phyloP scores from a whole-genome alignment of 768 basidiomycete genomes.

The Boletus edulis region DNA sequence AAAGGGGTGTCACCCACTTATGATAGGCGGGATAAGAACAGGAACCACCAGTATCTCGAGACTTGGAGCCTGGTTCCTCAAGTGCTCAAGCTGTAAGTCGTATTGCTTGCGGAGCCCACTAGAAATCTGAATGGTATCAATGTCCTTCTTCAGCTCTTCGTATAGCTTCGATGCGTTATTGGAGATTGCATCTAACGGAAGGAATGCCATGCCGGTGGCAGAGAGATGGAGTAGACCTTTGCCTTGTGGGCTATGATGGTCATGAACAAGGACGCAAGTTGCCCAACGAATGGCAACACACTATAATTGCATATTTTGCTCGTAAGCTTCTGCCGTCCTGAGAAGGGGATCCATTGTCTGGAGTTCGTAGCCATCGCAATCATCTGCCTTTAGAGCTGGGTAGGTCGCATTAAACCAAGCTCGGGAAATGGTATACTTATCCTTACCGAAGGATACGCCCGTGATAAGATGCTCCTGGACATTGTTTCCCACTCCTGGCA shows the following conservation, averaged over 20 bases:
- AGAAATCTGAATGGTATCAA: not conserved
- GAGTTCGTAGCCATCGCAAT: not conserved
- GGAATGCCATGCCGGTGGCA: not conserved
- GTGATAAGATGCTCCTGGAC: not conserved
- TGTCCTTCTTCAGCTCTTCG: not conserved
- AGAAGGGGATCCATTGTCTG: slow-evolving; percentile 1
- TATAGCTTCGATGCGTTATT: not conserved
- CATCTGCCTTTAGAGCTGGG: not conserved
- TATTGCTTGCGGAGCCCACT: slow-evolving; percentile 2
- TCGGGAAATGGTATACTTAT: not conserved
- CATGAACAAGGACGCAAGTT: not conserved
- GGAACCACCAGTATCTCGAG: not conserved
- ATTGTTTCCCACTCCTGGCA: slow-evolving; percentile 1
- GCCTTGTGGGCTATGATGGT: not conserved
- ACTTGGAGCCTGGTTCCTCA: slow-evolving; percentile 1
- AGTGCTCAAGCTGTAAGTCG: not conserved
- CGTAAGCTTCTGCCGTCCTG: not conserved
- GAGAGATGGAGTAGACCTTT: slow-evolving; percentile 1
- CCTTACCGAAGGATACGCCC: not conserved
- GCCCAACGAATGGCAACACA: not conserved
- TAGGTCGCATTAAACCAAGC: not conserved
- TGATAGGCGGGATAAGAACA: not conserved
- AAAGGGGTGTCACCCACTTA: not conserved
- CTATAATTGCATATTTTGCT: not conserved
- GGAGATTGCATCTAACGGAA: not conserved